These are phyloP conservation scores for Globomyces pollinis-pini DNA, from an alignment of 192 early-diverging fungal genomes.

Conservation along the genomic window DNA sequence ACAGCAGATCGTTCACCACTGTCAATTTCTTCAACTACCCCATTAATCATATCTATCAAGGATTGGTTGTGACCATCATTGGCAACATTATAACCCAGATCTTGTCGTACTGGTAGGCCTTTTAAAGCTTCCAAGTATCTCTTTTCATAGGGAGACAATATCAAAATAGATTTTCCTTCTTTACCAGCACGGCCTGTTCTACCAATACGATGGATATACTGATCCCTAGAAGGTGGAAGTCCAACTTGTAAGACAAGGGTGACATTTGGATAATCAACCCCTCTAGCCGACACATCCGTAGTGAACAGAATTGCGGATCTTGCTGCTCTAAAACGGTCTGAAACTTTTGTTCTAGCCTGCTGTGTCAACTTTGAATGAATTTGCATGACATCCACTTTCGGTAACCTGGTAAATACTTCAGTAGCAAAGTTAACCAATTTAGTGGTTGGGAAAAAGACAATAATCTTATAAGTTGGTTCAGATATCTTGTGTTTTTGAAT, in stretches of 20 bases:
- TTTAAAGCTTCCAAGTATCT: conserved; percentile 55
- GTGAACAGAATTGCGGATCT: conserved; percentile 71
- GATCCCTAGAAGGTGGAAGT: conserved; percentile 68
- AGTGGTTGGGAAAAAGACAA: conserved; percentile 84
- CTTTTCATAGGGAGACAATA: conserved; percentile 75
- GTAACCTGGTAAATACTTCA: conserved; percentile 44
- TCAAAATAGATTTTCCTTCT: conserved; percentile 74
- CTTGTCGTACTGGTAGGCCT: conserved; percentile 50
- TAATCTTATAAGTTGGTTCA: conserved; percentile 66
- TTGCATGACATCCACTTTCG: conserved; percentile 28
- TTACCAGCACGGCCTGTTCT: conserved; percentile 94
- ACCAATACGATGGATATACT: conserved; percentile 94
- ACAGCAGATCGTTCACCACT: too few species aligned
- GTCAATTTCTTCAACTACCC: too few species aligned
- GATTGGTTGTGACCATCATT: too few species aligned
- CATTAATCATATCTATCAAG: too few species aligned
- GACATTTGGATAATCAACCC: conserved; percentile 94
- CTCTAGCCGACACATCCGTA: conserved; percentile 93
- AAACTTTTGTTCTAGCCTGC: conserved; percentile 56
- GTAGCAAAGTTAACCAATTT: conserved; percentile 58
- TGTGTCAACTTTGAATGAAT: conserved; percentile 75
- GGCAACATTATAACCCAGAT: conserved; percentile 12
- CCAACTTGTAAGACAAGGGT: conserved; percentile 85
- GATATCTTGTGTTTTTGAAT: conserved; percentile 53
- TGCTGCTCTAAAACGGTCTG: conserved; percentile 66